Percentiles rank a stretch among this genome's conserved stretches.
These are phyloP conservation scores for Pseudofabraea citricarpa DNA, from an alignment of 2,329 filamentous ascomycete genomes.

Conservation along the genomic window DNA sequence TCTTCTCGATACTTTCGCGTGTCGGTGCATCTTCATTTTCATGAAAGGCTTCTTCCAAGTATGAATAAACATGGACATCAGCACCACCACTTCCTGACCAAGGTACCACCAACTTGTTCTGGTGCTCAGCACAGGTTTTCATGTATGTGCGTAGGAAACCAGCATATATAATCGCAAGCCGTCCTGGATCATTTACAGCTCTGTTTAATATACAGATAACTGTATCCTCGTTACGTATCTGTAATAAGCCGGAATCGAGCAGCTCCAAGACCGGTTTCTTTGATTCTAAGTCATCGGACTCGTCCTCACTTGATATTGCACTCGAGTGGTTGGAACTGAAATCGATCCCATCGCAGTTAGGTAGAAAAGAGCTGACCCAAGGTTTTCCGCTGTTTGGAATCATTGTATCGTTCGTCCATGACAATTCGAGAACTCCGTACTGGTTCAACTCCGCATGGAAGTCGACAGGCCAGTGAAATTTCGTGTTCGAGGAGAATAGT, in stretches of 20 bases:
- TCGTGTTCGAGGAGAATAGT: slow-evolving; percentile 16
- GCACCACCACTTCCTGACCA: slow-evolving; percentile 15
- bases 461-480: slow-evolving; percentile 14
- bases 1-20: slow-evolving; percentile 10
- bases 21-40: slow-evolving; percentile 6
- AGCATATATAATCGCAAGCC: slow-evolving; percentile 15
- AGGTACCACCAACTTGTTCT: slow-evolving; percentile 14
- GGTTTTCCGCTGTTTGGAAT: slow-evolving; percentile 13
- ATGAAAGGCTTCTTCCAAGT: slow-evolving; percentile 14
- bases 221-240: slow-evolving; percentile 11
- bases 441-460: slow-evolving; percentile 15
- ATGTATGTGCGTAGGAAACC: slow-evolving; percentile 16
- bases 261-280: slow-evolving; percentile 12
- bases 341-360: slow-evolving; percentile 10
- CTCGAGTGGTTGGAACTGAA: not conserved
- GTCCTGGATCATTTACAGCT: slow-evolving; percentile 13
- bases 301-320: not conserved
- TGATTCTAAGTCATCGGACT: not conserved
- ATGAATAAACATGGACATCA: slow-evolving; percentile 17
- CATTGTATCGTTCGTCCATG: slow-evolving; percentile 14
- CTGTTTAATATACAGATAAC: slow-evolving; percentile 12
- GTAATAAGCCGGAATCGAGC: slow-evolving; percentile 14
- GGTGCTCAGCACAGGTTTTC: slow-evolving; percentile 14
- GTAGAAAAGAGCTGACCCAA: slow-evolving; percentile 12
- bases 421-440: slow-evolving; percentile 13